A percentile compares a stretch with the other conserved stretches of the same genome.
Conservation (phyloP, 371 early-diverging fungal species). For the Spiromyces aspiralis region DNA sequence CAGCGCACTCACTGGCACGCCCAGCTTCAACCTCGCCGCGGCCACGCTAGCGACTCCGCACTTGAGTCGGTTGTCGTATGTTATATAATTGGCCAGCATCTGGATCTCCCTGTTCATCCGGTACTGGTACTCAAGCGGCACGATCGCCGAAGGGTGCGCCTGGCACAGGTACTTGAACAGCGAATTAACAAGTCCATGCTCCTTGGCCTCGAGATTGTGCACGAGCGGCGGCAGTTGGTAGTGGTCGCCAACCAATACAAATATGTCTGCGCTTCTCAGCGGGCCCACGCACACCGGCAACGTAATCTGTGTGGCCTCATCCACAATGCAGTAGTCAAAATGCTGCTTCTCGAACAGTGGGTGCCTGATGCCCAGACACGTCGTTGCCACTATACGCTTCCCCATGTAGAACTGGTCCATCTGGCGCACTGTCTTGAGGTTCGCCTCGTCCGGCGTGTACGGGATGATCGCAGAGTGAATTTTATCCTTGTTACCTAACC, state of each 20-base stretch:
- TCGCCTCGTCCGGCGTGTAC: constrained; percentile 30
- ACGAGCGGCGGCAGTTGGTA: constrained; percentile 96
- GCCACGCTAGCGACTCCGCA: constrained; percentile 62
- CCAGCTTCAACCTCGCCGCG: constrained; percentile 10
- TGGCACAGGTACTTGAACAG: constrained; percentile 69
- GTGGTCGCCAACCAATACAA: constrained; percentile 97
- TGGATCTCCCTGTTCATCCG: constrained; percentile 94
- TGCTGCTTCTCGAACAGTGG: constrained; percentile 41
- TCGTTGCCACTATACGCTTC: constrained; percentile 66
- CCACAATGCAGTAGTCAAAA: constrained; percentile 97
- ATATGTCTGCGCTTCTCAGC: constrained; percentile 55
- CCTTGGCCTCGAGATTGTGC: constrained; percentile 20
- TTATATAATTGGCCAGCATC: constrained; percentile 66
- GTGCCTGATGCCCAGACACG: constrained; percentile 74
- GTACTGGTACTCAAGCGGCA: constrained; percentile 78
- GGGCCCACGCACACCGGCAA: constrained; percentile 91
- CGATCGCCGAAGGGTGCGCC: constrained; percentile 61
- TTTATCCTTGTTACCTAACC: constrained; percentile 56
- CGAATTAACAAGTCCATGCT: constrained; percentile 30
- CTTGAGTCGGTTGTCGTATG: constrained; percentile 61
- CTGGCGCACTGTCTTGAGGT: constrained; percentile 32
- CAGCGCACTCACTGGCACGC: background rate
- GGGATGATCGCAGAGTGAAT: constrained; percentile 44
- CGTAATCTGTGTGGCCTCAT: constrained; percentile 97
- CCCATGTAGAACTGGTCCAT: constrained; percentile 38